Percentiles rank a stretch among this genome's conserved stretches.
Conservation (phyloP, 192 early-diverging fungal species). For the Backusella morwellensis region DNA sequence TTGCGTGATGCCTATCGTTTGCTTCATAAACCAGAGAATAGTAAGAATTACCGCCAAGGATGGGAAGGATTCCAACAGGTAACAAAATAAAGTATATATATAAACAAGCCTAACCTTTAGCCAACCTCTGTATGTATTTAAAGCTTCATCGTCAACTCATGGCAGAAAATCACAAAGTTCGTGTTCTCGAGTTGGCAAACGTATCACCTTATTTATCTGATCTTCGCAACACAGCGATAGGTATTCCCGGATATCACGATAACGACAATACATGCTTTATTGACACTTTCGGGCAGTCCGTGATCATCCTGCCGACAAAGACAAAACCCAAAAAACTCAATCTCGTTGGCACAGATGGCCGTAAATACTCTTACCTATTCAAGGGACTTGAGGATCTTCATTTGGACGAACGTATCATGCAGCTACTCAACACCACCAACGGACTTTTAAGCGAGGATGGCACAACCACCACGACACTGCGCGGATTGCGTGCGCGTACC, state of each 20-base stretch:
- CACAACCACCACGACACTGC: conserved; percentile 14
- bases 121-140: not conserved
- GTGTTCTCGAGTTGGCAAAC: conserved; percentile 52
- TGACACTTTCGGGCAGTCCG: conserved; percentile 46
- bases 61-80: conserved; percentile 64
- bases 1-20: conserved; percentile 53
- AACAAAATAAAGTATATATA: not conserved
- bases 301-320: conserved; percentile 76
- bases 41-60: conserved; percentile 42
- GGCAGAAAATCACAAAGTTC: conserved; percentile 52
- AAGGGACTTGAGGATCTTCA: conserved; percentile 94
- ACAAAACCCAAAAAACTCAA: conserved; percentile 89
- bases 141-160: conserved; percentile 56
- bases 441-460: conserved; percentile 57
- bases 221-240: conserved; percentile 43
- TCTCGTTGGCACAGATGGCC: conserved; percentile 57
- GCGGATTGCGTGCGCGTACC: conserved; percentile 41
- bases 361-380: conserved; percentile 70
- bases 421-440: conserved; percentile 66
- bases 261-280: conserved; percentile 35
- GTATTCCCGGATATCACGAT: conserved; percentile 47
- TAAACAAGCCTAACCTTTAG: not conserved
- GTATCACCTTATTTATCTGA: conserved; percentile 60
- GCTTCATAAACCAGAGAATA: conserved; percentile 46
- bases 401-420: conserved; percentile 91